Percentiles rank a stretch among this genome's conserved stretches.
These are phyloP conservation scores for Cladosporium velox DNA, from an alignment of 2,329 filamentous ascomycete genomes.

Conservation along the genomic window DNA sequence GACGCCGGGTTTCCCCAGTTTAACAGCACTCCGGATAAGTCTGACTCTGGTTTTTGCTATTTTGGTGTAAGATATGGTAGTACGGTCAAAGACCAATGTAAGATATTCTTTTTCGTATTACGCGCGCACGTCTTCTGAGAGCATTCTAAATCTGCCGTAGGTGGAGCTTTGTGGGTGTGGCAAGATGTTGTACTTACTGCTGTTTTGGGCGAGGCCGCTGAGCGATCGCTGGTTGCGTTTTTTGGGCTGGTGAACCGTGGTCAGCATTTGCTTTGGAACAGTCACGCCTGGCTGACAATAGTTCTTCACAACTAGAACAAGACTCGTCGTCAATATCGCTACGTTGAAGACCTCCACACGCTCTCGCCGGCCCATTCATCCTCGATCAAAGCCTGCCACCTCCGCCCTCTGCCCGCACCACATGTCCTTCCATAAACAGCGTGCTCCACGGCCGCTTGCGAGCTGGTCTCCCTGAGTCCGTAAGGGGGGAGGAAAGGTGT, in stretches of 20 bases:
- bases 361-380: no score
- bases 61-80: background rate
- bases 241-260: background rate
- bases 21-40: background rate
- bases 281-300: background rate
- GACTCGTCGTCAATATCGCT: background rate
- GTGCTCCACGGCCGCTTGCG: no score
- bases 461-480: no score
- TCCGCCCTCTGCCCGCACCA: no score
- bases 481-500: no score
- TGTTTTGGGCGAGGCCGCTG: background rate
- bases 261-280: background rate
- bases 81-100: background rate
- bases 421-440: no score
- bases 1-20: background rate
- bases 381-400: no score
- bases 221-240: background rate
- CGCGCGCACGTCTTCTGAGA: no score
- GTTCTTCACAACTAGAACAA: background rate
- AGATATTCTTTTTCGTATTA: background rate
- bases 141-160: no score
- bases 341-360: no score
- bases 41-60: background rate
- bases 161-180: no score
- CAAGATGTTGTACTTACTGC: background rate